Conservation (phyloP, 129 eudicot genomes). For the Chrysanthemum lavandulifolium region DNA sequence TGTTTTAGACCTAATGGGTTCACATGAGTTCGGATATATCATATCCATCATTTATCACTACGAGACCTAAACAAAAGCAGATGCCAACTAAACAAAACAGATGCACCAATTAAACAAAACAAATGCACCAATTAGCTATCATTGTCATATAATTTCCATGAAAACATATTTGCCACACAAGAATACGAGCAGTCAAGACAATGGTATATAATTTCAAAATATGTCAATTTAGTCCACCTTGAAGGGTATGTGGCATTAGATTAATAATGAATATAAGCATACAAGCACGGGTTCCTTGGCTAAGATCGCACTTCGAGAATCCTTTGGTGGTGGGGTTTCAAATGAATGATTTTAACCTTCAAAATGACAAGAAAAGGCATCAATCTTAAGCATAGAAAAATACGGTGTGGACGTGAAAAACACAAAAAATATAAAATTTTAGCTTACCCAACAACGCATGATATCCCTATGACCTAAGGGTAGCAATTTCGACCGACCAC, state of each 20-base stretch:
- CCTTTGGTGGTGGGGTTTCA: conserved; percentile 73
- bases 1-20: conserved; percentile 83
- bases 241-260: no score
- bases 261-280: no score
- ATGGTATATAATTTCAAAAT: background rate
- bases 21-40: conserved; percentile 91
- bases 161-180: background rate
- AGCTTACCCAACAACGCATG: conserved; percentile 99
- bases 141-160: background rate
- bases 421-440: background rate
- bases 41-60: conserved; percentile 92
- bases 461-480: conserved; percentile 97
- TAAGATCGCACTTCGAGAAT: no score
- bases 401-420: background rate
- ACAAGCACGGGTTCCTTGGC: no score
- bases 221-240: no score
- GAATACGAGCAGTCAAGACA: background rate
- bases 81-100: no score
- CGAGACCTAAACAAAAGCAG: conserved; percentile 62
- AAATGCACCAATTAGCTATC: no score
- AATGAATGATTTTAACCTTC: conserved; percentile 86
- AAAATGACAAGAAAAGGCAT: background rate
- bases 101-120: no score
- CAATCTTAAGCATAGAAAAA: conserved; percentile 13
- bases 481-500: no score